Conservation (phyloP, 371 early-diverging fungal species). For the Mortierella sp. region DNA sequence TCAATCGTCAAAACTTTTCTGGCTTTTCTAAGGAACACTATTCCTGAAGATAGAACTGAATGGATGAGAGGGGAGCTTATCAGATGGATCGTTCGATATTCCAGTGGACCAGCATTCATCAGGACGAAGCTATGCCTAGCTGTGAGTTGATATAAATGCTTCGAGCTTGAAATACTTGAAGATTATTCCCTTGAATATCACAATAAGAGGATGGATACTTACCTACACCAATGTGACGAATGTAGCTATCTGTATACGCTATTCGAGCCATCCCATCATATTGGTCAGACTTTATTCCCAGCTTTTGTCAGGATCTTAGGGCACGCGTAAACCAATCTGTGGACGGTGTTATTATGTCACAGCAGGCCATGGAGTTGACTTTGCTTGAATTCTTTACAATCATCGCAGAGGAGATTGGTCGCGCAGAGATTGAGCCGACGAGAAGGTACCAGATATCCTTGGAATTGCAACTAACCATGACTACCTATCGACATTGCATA, state of each 20-base stretch:
- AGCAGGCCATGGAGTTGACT: slow-evolving; percentile 58
- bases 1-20: neutral
- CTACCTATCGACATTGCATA: neutral
- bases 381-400: slow-evolving; percentile 82
- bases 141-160: slow-evolving; percentile 57
- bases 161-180: neutral
- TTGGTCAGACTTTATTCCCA: slow-evolving; percentile 74
- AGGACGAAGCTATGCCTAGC: slow-evolving; percentile 81
- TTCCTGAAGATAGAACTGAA: slow-evolving; percentile 70
- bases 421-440: slow-evolving; percentile 66
- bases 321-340: slow-evolving; percentile 57
- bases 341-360: slow-evolving; percentile 40
- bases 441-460: slow-evolving; percentile 57
- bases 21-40: slow-evolving; percentile 63
- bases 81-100: slow-evolving; percentile 68
- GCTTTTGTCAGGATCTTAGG: slow-evolving; percentile 64
- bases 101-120: slow-evolving; percentile 75
- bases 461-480: neutral
- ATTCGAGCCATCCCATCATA: slow-evolving; percentile 71
- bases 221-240: neutral
- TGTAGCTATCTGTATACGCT: slow-evolving; percentile 76
- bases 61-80: slow-evolving; percentile 76
- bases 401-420: slow-evolving; percentile 82
- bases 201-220: neutral
- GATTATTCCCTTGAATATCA: too few relatives aligned